phyloP scores from a whole-genome alignment of 306 rosid species.

The Sicyos baderoa region DNA sequence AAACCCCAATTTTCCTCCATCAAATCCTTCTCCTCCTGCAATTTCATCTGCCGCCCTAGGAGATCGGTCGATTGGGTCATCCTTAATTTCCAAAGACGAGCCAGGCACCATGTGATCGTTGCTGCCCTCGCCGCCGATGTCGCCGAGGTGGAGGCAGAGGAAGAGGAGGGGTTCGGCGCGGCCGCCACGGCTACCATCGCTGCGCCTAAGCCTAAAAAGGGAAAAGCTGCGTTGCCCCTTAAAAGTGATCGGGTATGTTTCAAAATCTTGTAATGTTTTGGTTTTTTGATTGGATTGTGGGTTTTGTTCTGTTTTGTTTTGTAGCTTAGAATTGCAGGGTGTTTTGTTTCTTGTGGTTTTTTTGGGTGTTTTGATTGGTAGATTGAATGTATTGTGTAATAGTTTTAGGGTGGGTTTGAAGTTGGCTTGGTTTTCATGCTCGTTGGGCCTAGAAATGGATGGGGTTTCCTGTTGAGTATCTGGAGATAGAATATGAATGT shows the following conservation, averaged over 20 bases:
- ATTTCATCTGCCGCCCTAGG: conserved; percentile 7
- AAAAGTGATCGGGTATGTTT: conserved; percentile 75
- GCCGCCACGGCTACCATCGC: conserved; percentile 21
- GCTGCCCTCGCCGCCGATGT: conserved; percentile 44
- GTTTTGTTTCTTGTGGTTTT: not conserved
- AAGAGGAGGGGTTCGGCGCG: conserved; percentile 20
- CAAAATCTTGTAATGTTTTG: not conserved
- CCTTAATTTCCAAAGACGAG: conserved; percentile 20
- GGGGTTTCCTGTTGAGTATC: no score
- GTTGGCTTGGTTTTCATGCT: not conserved
- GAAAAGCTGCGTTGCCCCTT: conserved; percentile 82
- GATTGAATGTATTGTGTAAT: not conserved
- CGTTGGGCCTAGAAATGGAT: no score
- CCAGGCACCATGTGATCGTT: conserved; percentile 24
- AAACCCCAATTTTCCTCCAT: conserved; percentile 30
- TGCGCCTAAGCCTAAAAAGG: conserved; percentile 60
- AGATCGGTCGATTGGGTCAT: conserved; percentile 23
- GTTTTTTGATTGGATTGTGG: conserved; percentile 11
- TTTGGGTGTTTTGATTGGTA: no score
- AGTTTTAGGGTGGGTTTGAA: not conserved
- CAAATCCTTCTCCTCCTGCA: conserved; percentile 26
- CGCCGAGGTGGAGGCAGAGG: conserved; percentile 26
- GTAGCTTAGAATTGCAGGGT: not conserved
- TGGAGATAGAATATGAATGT: no score
- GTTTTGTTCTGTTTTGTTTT: no score